These are phyloP conservation scores for Mycena filopes DNA, from an alignment of 768 basidiomycete genomes.

Conservation along the genomic window DNA sequence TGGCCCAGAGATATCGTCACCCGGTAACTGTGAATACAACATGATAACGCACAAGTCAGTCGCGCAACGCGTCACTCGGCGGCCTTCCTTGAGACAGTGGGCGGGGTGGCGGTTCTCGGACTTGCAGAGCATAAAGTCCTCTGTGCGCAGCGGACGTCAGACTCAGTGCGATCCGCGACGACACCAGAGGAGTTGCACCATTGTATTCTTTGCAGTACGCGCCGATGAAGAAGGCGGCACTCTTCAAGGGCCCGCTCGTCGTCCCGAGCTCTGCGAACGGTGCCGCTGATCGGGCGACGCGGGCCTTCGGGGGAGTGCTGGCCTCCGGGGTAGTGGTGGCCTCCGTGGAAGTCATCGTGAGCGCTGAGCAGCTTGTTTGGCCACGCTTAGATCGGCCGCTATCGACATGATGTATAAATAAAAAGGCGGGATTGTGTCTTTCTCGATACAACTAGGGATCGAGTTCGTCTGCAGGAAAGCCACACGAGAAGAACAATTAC, in stretches of 20 bases:
- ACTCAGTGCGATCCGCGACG: background rate
- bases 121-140: slow-evolving; percentile 99
- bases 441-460: no score
- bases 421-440: no score
- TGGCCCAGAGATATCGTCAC: background rate
- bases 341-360: slow-evolving; percentile 30
- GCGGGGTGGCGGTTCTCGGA: slow-evolving; percentile 88
- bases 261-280: slow-evolving; percentile 89
- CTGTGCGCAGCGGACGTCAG: slow-evolving; percentile 47
- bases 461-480: background rate
- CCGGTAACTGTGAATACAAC: no score
- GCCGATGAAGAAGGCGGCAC: slow-evolving; percentile 96
- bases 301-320: slow-evolving; percentile 19
- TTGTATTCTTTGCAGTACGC: slow-evolving; percentile 96
- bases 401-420: slow-evolving; percentile 5
- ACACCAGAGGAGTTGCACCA: slow-evolving; percentile 66
- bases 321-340: slow-evolving; percentile 14
- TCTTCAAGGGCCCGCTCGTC: slow-evolving; percentile 94
- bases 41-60: slow-evolving; percentile 81
- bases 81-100: slow-evolving; percentile 95
- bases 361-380: slow-evolving; percentile 1
- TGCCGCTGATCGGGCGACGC: slow-evolving; percentile 50
- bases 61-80: slow-evolving; percentile 95
- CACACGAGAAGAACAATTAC: background rate
- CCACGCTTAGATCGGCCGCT: slow-evolving; percentile 10